These are phyloP conservation scores for Russula brevipes DNA, from an alignment of 768 basidiomycete species.

Conservation along the genomic window DNA sequence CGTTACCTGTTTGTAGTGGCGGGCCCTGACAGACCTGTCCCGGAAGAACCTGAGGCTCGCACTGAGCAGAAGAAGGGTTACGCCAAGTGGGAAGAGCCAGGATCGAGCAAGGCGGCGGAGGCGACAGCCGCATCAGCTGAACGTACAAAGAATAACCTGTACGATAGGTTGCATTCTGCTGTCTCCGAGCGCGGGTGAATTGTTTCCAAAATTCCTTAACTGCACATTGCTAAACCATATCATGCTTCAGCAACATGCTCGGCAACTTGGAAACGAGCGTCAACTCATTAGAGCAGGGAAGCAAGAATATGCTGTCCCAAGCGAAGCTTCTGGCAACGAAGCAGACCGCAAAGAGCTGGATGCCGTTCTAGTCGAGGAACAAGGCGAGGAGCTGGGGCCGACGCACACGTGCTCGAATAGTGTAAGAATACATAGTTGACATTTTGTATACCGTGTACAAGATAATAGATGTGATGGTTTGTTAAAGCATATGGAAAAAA, in stretches of 20 bases:
- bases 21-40: conserved; percentile 57
- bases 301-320: conserved; percentile 60
- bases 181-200: conserved; percentile 60
- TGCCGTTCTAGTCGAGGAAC: conserved; percentile 37
- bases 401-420: background rate
- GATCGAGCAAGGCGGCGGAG: conserved; percentile 17
- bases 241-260: conserved; percentile 51
- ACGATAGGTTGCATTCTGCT: conserved; percentile 39
- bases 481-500: conserved; percentile 5
- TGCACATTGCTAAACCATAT: background rate
- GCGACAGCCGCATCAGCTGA: conserved; percentile 23
- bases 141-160: conserved; percentile 29
- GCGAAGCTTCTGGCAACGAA: conserved; percentile 60
- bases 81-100: conserved; percentile 14
- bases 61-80: conserved; percentile 1
- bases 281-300: conserved; percentile 59
- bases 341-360: conserved; percentile 63
- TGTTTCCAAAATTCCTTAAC: background rate
- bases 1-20: conserved; percentile 42
- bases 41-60: conserved; percentile 30
- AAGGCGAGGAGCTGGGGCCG: background rate
- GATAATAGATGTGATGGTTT: background rate
- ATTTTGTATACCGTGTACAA: background rate
- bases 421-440: conserved; percentile 4
- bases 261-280: conserved; percentile 58